A percentile compares a stretch with the other conserved stretches of the same genome.
Conservation (phyloP, 176 grass and related monocot species). For the Musa acuminata region DNA sequence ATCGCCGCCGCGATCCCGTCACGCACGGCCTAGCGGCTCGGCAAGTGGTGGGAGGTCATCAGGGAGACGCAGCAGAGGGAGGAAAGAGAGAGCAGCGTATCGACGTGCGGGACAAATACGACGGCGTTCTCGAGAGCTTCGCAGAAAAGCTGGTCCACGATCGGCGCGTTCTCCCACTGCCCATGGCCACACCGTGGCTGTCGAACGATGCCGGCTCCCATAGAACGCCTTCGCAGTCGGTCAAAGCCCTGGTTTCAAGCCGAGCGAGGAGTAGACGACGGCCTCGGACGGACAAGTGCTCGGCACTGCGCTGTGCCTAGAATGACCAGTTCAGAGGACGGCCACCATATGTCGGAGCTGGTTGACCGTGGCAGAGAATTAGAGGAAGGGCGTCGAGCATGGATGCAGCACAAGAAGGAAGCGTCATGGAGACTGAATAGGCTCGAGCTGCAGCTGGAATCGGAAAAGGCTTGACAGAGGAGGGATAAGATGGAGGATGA, state of each 20-base stretch:
- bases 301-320: not conserved
- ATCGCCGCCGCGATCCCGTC: conserved; percentile 86
- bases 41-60: conserved; percentile 99
- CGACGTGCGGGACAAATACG: conserved; percentile 55
- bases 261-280: not conserved
- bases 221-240: conserved; percentile 28
- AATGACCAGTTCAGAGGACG: not conserved
- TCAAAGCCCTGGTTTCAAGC: conserved; percentile 10
- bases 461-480: conserved; percentile 54
- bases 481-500: conserved; percentile 67
- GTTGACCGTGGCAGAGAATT: conserved; percentile 60
- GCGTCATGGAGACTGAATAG: conserved; percentile 73
- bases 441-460: conserved; percentile 89
- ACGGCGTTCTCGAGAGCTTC: conserved; percentile 83
- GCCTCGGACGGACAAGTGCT: not conserved
- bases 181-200: conserved; percentile 82
- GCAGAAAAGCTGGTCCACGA: conserved; percentile 90
- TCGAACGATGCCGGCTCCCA: conserved; percentile 28
- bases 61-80: conserved; percentile 88
- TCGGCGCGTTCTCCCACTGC: conserved; percentile 20
- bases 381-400: conserved; percentile 76
- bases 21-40: conserved; percentile 64
- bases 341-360: conserved; percentile 32
- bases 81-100: conserved; percentile 40
- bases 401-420: conserved; percentile 73